Conservation (phyloP, 805 yeast genomes). For the Scheffersomyces amazonensis region DNA sequence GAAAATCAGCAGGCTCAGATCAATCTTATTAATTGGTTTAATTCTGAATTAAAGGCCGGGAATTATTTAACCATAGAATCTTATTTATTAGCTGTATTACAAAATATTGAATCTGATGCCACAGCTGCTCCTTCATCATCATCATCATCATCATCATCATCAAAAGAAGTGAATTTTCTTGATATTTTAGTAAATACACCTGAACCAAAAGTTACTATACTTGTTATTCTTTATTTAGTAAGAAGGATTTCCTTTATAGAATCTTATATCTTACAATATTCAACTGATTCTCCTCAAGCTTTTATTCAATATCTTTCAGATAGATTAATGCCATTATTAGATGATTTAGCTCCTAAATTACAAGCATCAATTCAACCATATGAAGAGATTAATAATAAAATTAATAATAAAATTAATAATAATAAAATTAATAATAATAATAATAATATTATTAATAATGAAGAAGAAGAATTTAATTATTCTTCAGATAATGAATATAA, state of each 20-base stretch:
- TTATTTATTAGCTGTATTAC: conserved; percentile 8
- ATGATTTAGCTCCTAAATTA: conserved; percentile 11
- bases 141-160: not conserved
- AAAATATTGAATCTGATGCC: conserved; percentile 1
- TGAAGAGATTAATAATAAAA: too few relatives aligned
- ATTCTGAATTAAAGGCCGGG: conserved; percentile 10
- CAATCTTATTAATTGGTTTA: conserved; percentile 15
- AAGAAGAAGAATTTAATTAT: conserved; percentile 3
- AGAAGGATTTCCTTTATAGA: conserved; percentile 22
- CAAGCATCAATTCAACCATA: not conserved
- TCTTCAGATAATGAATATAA: not conserved
- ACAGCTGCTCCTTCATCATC: not conserved
- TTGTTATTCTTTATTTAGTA: conserved; percentile 20
- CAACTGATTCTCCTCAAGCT: conserved; percentile 5
- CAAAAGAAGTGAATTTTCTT: conserved; percentile 1
- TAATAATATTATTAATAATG: not conserved
- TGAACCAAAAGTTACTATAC: conserved; percentile 1
- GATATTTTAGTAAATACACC: conserved; percentile 3
- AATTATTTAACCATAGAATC: conserved; percentile 12
- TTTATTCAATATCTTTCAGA: conserved; percentile 19
- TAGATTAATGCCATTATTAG: conserved; percentile 24
- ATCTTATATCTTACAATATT: conserved; percentile 7
- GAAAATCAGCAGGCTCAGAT: conserved; percentile 5
- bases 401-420: not conserved
- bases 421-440: not conserved